A percentile compares a stretch with the other conserved stretches of the same genome.
These are phyloP conservation scores for Phaeosphaeriaceae sp. DNA, from an alignment of 2,329 filamentous ascomycete genomes.

Conservation along the genomic window DNA sequence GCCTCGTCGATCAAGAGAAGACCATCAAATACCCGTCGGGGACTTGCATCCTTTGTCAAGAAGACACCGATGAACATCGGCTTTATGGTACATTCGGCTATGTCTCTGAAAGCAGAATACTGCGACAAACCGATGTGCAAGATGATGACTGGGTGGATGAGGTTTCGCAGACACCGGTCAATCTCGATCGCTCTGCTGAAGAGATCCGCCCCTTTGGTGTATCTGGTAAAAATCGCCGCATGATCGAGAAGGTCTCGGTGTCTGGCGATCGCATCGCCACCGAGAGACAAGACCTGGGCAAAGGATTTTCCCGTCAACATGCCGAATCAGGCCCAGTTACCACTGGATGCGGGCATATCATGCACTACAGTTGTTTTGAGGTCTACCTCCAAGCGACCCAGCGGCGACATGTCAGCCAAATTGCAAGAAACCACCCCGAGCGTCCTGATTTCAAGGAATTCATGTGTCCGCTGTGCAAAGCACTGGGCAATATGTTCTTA, in stretches of 20 bases:
- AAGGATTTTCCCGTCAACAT: slow-evolving; percentile 78
- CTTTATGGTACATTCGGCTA: slow-evolving; percentile 94
- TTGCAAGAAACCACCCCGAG: slow-evolving; percentile 93
- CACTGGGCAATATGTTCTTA: slow-evolving; percentile 90
- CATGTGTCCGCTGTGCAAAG: slow-evolving; percentile 95
- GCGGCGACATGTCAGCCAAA: slow-evolving; percentile 86
- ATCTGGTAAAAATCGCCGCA: slow-evolving; percentile 81
- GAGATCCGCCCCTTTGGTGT: slow-evolving; percentile 87
- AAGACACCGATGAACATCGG: slow-evolving; percentile 87
- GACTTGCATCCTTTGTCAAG: slow-evolving; percentile 95
- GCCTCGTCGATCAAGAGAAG: slow-evolving; percentile 69
- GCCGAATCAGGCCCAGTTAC: slow-evolving; percentile 79
- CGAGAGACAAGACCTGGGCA: slow-evolving; percentile 84
- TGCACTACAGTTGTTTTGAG: slow-evolving; percentile 97
- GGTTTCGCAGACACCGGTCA: slow-evolving; percentile 77
- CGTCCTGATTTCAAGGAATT: slow-evolving; percentile 82
- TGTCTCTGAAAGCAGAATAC: slow-evolving; percentile 82
- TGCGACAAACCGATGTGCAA: slow-evolving; percentile 84
- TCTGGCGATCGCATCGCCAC: slow-evolving; percentile 73
- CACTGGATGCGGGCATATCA: slow-evolving; percentile 94
- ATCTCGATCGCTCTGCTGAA: slow-evolving; percentile 85
- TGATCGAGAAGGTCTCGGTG: slow-evolving; percentile 76
- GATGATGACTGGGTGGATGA: slow-evolving; percentile 87
- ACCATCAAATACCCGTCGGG: slow-evolving; percentile 90
- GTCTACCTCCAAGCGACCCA: slow-evolving; percentile 85